Evolutionary conservation across 371 early-diverging fungal species (phyloP).

Genomic region (Mortierella polycephala): DNA sequence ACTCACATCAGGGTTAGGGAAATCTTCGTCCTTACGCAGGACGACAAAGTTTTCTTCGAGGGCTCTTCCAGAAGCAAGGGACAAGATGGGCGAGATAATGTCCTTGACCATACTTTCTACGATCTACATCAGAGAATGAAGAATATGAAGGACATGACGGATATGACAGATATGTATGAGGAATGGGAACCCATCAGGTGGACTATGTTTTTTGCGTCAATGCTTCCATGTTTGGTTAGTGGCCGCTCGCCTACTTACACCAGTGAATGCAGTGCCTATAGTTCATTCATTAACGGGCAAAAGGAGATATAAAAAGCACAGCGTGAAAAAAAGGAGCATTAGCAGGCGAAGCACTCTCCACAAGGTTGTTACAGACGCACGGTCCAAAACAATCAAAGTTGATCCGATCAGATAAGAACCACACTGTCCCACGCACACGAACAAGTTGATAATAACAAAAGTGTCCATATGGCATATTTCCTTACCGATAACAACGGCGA

Average conservation of each 20-base stretch:
- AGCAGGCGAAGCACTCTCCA: slow-evolving; percentile 1
- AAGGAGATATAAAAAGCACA: not conserved
- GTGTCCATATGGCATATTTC: not conserved
- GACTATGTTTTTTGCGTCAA: too few species aligned
- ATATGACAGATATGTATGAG: not conserved
- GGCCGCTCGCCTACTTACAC: slow-evolving; percentile 17
- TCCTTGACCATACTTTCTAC: slow-evolving; percentile 54
- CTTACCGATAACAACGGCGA: slow-evolving; percentile 65
- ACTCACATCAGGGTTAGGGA: slow-evolving; percentile 26
- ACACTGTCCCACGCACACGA: too few species aligned
- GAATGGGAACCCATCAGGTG: too few species aligned
- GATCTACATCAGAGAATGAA: slow-evolving; percentile 10
- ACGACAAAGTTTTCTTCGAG: slow-evolving; percentile 52
- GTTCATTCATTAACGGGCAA: not conserved
- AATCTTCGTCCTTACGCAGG: slow-evolving; percentile 7
- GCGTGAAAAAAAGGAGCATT: not conserved
- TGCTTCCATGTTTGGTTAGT: not conserved
- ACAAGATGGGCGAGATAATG: slow-evolving; percentile 47
- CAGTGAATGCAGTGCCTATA: slow-evolving; percentile 60
- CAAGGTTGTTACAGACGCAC: not conserved
- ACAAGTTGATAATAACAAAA: too few species aligned
- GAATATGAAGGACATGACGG: not conserved
- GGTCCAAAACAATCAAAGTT: too few species aligned
- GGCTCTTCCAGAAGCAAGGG: slow-evolving; percentile 35
- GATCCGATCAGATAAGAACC: too few species aligned